A percentile compares a stretch with the other conserved stretches of the same genome.
These are phyloP conservation scores for Hypoxylon sp. DNA, from an alignment of 2,329 filamentous ascomycete genomes.

Conservation along the genomic window DNA sequence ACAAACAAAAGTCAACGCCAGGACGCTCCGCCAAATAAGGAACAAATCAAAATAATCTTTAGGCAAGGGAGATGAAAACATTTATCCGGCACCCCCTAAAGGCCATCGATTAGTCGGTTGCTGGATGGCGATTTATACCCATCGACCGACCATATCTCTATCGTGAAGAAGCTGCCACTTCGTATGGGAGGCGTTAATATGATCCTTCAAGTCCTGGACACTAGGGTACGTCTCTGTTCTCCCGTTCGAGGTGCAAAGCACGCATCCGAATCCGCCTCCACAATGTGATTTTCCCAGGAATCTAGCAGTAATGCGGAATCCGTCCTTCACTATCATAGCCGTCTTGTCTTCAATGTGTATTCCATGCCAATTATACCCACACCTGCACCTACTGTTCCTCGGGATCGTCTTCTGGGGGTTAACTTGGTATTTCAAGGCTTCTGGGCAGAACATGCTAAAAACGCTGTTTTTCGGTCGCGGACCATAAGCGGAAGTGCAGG, in stretches of 20 bases:
- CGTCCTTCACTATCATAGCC: conserved; percentile 56
- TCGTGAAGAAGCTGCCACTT: conserved; percentile 63
- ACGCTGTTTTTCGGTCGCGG: conserved; percentile 57
- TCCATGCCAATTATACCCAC: conserved; percentile 57
- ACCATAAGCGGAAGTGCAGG: conserved; percentile 32
- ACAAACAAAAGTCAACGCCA: not conserved
- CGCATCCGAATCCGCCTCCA: conserved; percentile 56
- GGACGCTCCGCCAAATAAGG: not conserved
- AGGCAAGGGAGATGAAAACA: not conserved
- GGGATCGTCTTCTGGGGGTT: conserved; percentile 54
- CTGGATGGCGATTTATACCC: not conserved
- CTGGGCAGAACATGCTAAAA: conserved; percentile 59
- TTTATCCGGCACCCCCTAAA: not conserved
- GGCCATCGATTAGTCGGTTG: not conserved
- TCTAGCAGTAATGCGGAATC: conserved; percentile 58
- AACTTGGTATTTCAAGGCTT: conserved; percentile 59
- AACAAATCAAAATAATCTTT: not conserved
- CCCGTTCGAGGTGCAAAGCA: conserved; percentile 59
- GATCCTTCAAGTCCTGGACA: conserved; percentile 53
- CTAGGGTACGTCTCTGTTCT: conserved; percentile 55
- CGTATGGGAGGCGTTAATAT: conserved; percentile 58
- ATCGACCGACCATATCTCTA: conserved; percentile 51
- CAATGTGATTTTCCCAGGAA: conserved; percentile 61
- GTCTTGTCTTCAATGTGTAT: conserved; percentile 36
- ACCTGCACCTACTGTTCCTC: conserved; percentile 50